These are phyloP conservation scores for Dillenia suffruticosa DNA, from an alignment of 164 flowering plant genomes.

Conservation along the genomic window DNA sequence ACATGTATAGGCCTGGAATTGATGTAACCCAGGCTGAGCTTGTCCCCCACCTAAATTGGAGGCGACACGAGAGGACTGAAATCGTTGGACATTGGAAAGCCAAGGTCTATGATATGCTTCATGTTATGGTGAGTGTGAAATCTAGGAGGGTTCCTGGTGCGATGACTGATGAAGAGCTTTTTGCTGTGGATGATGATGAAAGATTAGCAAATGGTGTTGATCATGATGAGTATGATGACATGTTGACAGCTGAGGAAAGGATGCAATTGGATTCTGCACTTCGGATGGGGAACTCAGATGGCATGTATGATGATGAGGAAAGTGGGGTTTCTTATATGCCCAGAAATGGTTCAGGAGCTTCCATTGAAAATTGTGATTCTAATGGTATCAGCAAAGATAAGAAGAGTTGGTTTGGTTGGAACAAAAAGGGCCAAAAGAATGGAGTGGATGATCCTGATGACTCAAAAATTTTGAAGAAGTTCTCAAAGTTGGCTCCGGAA, in stretches of 20 bases:
- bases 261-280: constrained; percentile 90
- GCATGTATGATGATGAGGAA: constrained; percentile 60
- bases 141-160: constrained; percentile 99
- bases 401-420: constrained; percentile 96
- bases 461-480: constrained; percentile 62
- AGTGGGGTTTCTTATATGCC: constrained; percentile 35
- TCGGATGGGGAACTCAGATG: constrained; percentile 64
- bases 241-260: constrained; percentile 88
- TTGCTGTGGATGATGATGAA: constrained; percentile 79
- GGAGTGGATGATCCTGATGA: constrained; percentile 58
- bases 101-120: constrained; percentile 93
- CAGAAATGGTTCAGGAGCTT: constrained; percentile 47
- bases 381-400: constrained; percentile 71
- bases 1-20: constrained; percentile 98
- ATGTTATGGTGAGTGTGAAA: constrained; percentile 97
- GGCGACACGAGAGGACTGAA: constrained; percentile 93
- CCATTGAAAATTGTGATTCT: constrained; percentile 46
- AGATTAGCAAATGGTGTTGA: constrained; percentile 55
- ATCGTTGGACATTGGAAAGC: constrained; percentile 96
- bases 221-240: constrained; percentile 70
- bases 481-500: constrained; percentile 73
- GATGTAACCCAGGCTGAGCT: constrained; percentile 99
- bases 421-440: constrained; percentile 58
- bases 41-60: constrained; percentile 89
- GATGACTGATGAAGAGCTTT: constrained; percentile 98